These are phyloP conservation scores for Syzygium syzygioides DNA, from an alignment of 441 rosid species.

Conservation along the genomic window DNA sequence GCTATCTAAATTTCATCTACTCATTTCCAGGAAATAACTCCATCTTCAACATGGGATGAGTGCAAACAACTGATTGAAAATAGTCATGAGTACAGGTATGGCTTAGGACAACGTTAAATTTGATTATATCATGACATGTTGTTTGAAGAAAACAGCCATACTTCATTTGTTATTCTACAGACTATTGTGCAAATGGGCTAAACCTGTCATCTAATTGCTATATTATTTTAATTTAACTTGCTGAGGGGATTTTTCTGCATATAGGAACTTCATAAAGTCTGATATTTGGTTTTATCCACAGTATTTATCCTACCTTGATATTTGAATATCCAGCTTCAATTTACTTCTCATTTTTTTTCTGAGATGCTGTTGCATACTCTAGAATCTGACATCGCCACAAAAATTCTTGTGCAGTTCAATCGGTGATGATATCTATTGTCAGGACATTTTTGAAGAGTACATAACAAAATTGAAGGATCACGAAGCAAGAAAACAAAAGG, in stretches of 20 bases:
- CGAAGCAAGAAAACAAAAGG: slow-evolving; percentile 35
- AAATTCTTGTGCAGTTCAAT: slow-evolving; percentile 33
- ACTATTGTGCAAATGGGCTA: not conserved
- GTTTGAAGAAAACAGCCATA: not conserved
- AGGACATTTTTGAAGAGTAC: slow-evolving; percentile 46
- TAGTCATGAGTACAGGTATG: slow-evolving; percentile 58
- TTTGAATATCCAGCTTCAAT: not conserved
- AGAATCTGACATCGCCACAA: not conserved
- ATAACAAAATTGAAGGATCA: slow-evolving; percentile 44
- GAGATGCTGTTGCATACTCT: not conserved
- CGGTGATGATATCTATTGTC: slow-evolving; percentile 49
- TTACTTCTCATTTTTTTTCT: not conserved
- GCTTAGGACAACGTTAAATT: not conserved
- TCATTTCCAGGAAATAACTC: slow-evolving; percentile 45
- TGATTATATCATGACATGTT: not conserved
- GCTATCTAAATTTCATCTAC: slow-evolving; percentile 12
- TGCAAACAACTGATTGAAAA: slow-evolving; percentile 42
- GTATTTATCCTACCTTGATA: not conserved
- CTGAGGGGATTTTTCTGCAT: not conserved
- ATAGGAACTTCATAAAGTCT: not conserved
- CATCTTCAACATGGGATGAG: slow-evolving; percentile 66
- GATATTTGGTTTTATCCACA: not conserved
- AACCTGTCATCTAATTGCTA: not conserved
- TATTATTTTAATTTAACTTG: not conserved
- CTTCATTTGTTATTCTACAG: not conserved